Percentiles rank a stretch among this genome's conserved stretches.
phyloP scores from a whole-genome alignment of 1,284 basidiomycete species.

The Thecaphora frezii region DNA sequence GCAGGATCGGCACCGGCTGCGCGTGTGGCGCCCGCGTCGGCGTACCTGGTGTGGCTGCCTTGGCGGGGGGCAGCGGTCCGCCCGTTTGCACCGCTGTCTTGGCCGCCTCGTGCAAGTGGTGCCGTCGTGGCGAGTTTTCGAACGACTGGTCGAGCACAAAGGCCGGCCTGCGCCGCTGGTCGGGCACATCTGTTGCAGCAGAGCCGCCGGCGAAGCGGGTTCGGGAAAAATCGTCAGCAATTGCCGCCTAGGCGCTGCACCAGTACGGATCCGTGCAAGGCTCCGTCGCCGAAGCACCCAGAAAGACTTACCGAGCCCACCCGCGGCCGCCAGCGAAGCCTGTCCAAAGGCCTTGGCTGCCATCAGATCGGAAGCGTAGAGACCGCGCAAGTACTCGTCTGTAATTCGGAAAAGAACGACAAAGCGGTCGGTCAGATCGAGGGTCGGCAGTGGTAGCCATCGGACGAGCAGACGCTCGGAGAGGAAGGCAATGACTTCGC shows the following conservation, averaged over 20 bases:
- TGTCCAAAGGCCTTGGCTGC: slow-evolving; percentile 56
- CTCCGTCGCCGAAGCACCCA: too few relatives aligned
- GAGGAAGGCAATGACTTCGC: too few relatives aligned
- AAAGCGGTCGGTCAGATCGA: too few relatives aligned
- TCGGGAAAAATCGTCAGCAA: too few relatives aligned
- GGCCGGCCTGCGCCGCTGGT: slow-evolving; percentile 44
- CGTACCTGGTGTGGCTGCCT: background rate
- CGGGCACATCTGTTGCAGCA: slow-evolving; percentile 38
- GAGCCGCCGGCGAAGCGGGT: background rate
- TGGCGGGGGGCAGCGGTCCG: background rate
- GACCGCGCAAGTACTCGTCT: slow-evolving; percentile 59
- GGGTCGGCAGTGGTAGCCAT: too few relatives aligned
- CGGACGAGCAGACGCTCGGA: too few relatives aligned
- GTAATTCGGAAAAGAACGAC: background rate
- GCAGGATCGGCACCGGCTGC: slow-evolving; percentile 41
- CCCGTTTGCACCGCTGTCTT: slow-evolving; percentile 37
- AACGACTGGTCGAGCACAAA: slow-evolving; percentile 65
- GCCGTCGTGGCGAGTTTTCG: slow-evolving; percentile 72
- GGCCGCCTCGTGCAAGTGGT: slow-evolving; percentile 77
- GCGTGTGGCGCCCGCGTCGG: slow-evolving; percentile 5
- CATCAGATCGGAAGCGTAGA: slow-evolving; percentile 58
- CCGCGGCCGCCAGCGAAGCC: slow-evolving; percentile 60
- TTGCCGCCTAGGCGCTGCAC: too few relatives aligned
- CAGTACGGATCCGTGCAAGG: too few relatives aligned
- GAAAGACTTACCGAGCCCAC: slow-evolving; percentile 55